phyloP scores from a whole-genome alignment of 305 asterid species.

The Andrographis paniculata region DNA sequence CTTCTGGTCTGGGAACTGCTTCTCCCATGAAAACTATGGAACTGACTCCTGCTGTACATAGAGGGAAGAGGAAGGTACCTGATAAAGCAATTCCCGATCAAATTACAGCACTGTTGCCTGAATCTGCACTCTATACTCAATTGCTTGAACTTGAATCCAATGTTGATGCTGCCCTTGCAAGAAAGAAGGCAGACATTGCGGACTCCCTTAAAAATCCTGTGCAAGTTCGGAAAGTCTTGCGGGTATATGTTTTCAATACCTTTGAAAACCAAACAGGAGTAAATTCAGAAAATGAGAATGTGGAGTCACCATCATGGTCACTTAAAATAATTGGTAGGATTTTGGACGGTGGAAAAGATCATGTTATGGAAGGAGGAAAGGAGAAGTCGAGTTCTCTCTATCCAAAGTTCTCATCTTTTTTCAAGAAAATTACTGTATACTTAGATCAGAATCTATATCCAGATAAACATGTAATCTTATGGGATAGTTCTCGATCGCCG shows the following conservation, averaged over 20 bases:
- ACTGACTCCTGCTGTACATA: constrained; percentile 68
- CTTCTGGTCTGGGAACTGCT: constrained; percentile 59
- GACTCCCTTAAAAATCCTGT: constrained; percentile 27
- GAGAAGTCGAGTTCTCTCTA: constrained; percentile 24
- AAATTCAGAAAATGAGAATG: constrained; percentile 16
- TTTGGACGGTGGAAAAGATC: constrained; percentile 54
- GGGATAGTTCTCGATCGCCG: constrained; percentile 82
- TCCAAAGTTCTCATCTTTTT: constrained; percentile 69
- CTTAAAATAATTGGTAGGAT: constrained; percentile 67
- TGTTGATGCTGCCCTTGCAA: constrained; percentile 55
- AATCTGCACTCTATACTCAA: constrained; percentile 67
- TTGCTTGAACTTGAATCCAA: constrained; percentile 71
- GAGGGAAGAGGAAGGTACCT: constrained; percentile 59
- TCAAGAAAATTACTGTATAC: constrained; percentile 79
- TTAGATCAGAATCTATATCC: constrained; percentile 80
- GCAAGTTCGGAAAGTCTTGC: constrained; percentile 24
- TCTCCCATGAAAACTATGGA: constrained; percentile 94
- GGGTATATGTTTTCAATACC: constrained; percentile 70
- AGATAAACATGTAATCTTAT: constrained; percentile 74
- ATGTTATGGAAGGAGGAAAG: constrained; percentile 26
- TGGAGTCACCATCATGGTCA: constrained; percentile 57
- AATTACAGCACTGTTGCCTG: constrained; percentile 62
- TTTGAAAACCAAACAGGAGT: constrained; percentile 40
- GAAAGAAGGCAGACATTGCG: constrained; percentile 58
- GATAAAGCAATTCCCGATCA: constrained; percentile 57